Percentiles rank a stretch among this genome's conserved stretches.
Evolutionary conservation across 1,139 yeast genomes (phyloP).

Genomic region (Geotrichum reessii): DNA sequence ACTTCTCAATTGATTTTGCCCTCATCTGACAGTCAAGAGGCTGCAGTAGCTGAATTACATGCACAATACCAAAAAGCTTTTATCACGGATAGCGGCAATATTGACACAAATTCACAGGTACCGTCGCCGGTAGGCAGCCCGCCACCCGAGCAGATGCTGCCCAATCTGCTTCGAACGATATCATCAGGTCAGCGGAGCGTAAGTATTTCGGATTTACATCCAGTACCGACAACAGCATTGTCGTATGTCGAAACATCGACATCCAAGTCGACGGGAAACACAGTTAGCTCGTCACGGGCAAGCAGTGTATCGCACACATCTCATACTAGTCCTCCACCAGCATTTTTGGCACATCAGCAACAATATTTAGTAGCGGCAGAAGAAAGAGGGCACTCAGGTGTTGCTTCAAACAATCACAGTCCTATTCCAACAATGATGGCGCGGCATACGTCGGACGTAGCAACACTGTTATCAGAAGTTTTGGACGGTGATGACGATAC

Average conservation of each 20-base stretch:
- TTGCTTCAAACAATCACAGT: conserved; percentile 1
- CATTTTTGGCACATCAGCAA: neutral
- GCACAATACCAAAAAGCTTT: neutral
- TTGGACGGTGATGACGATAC: conserved; percentile 19
- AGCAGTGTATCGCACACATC: neutral
- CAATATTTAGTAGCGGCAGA: neutral
- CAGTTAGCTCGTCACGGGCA: neutral
- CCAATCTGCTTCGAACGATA: neutral
- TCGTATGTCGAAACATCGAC: conserved; percentile 15
- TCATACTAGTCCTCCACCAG: neutral
- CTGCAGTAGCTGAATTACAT: neutral
- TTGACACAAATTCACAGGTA: neutral
- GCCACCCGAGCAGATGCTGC: neutral
- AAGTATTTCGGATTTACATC: conserved; percentile 20
- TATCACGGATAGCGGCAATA: neutral
- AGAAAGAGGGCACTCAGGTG: neutral
- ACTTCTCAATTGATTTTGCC: neutral
- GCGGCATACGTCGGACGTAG: conserved; percentile 23
- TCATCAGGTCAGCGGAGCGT: neutral
- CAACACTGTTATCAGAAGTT: conserved; percentile 28
- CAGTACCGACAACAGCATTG: conserved; percentile 27
- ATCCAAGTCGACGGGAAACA: neutral
- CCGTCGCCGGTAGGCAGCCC: neutral
- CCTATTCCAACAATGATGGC: conserved; percentile 19
- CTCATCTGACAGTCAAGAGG: neutral